Base-by-base conservation (phyloP, 1,284 basidiomycete genomes). In the Apiotrichum mycotoxinovorans region DNA sequence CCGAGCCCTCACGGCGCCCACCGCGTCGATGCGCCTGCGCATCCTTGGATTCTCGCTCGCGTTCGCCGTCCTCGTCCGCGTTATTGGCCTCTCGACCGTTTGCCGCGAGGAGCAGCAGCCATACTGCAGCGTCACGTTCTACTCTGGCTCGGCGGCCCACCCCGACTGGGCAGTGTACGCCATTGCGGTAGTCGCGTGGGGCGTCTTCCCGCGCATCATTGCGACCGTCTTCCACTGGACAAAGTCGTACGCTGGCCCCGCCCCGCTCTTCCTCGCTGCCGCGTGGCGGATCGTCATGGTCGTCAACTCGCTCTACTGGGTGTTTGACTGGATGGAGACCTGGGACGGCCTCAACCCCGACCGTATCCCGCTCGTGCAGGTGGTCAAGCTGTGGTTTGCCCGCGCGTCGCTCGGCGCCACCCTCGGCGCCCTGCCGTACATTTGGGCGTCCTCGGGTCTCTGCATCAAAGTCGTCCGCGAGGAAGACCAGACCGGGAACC, bases 51-150 rank as follows among this genome's bases (percentile, higher is more conserved):
- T 90, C 67, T 83, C 85, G 11, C 66, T 82, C 4, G 69, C 88
- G 3, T 86, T 87, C 60, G 84, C 87, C 0, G 66, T 83, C n/a
- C 85, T 87, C 59, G 81, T 88, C 7, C 84, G 94, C 12, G 69
- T 90, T 15, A 87, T 91, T 70, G 82, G 85, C 0, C 73, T 83
- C 54, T 87, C 87, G 68, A 90, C 91, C 0, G 85, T 94, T 0
- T 98, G 95, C 71, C 81, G 96, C 52, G 96, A 98, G 73, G 96
- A 98, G 72, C 95, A 98, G 74, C 87, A 89, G 46, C 87, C 90
- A 0, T 87, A 73, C 56, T 97, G 94, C 72, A 80, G 82, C 56
- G 86, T 91, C 51, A 93, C 91, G 0, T 97, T 94, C 79, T 94
- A 89, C 72, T 80, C 85, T 0, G 83, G 86, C 0, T 83, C 85